Evolutionary conservation across 306 rosid species (phyloP), one percentile per base, ranked within the genome.

Genomic region (Cajanus cajan): DNA sequence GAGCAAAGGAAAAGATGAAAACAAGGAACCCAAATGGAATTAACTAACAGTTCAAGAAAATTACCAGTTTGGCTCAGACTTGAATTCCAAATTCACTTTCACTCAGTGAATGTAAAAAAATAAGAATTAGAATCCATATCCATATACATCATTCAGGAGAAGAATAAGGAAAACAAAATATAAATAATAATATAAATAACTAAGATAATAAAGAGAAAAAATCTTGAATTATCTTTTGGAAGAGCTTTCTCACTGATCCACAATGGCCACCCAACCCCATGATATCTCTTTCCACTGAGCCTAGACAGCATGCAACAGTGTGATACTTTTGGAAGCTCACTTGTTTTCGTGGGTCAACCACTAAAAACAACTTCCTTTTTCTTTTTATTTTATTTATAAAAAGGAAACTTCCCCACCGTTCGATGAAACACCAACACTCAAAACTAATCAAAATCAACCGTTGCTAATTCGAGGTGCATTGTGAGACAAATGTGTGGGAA

Each of bases 291-390:
- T 71, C 76, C 78, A 54, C 84, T 81, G 82, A 77, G 84, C 83
- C 1, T 57, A 69, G 83, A 82, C 79, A 78, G 87, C 87, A 78
- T 80, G 79, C 40, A 78, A 77, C 82, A 83, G 87, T 83, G 82
- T 87, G 80, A 84, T 83, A 74, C 71, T 80, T 70, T 73, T 66
- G 89, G 67, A 86, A 82, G 76, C 88, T 83, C 84, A 66, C 80
- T 87, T 71, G 86, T 85, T 79, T 43, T 84, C 41, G 41, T 57
- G 71, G 64, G 86, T 84, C 83, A 84, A 84, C 88, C 59, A 71
- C 78, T 37, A 70, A 61, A 57, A 22, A 6, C 8, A 68, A 6
- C 71, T 54, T 31, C 28, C 4, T 54, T 59, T 64, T 52, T 2
- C 6, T 55, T 28, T 78, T 41, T 3, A 22, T 25, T 25, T 13